Percentiles rank a stretch among this genome's conserved stretches.
phyloP scores from a whole-genome alignment of 2,329 filamentous ascomycete genomes.

The Aspergillus arachidicola region DNA sequence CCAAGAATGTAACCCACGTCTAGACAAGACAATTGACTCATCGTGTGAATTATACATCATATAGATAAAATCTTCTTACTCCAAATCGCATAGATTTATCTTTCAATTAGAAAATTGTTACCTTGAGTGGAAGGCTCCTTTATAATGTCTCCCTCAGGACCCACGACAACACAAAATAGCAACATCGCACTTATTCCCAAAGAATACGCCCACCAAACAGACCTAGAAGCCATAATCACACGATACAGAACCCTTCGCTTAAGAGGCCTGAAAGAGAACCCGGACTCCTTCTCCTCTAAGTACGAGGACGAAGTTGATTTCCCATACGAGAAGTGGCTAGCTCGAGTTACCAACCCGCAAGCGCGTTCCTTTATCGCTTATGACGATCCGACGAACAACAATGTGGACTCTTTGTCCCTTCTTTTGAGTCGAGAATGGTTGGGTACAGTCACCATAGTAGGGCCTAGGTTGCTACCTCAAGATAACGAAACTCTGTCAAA shows the following conservation, averaged over 20 bases:
- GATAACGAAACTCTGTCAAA: neutral
- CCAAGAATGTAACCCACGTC: neutral
- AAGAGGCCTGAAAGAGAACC: slow-evolving; percentile 7
- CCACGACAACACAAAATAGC: neutral
- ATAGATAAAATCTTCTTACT: neutral
- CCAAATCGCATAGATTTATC: too few species aligned
- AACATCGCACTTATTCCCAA: neutral
- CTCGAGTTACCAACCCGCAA: slow-evolving; percentile 3
- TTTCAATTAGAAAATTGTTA: neutral
- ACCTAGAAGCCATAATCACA: slow-evolving; percentile 1
- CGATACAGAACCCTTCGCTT: slow-evolving; percentile 7
- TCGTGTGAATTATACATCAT: neutral
- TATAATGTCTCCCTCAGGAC: neutral
- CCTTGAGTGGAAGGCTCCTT: neutral
- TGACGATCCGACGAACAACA: too few species aligned
- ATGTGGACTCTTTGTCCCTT: neutral
- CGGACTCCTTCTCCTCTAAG: slow-evolving; percentile 2
- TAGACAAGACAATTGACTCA: neutral
- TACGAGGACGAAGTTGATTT: slow-evolving; percentile 9
- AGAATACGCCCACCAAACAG: neutral
- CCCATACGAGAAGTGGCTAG: slow-evolving; percentile 3
- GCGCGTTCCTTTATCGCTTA: slow-evolving; percentile 2
- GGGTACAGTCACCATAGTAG: slow-evolving; percentile 1
- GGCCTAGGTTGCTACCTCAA: neutral
- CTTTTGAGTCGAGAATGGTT: slow-evolving; percentile 6